Evolutionary conservation across 306 rosid species (phyloP).

Genomic region (Cyclanthera cordifolia): DNA sequence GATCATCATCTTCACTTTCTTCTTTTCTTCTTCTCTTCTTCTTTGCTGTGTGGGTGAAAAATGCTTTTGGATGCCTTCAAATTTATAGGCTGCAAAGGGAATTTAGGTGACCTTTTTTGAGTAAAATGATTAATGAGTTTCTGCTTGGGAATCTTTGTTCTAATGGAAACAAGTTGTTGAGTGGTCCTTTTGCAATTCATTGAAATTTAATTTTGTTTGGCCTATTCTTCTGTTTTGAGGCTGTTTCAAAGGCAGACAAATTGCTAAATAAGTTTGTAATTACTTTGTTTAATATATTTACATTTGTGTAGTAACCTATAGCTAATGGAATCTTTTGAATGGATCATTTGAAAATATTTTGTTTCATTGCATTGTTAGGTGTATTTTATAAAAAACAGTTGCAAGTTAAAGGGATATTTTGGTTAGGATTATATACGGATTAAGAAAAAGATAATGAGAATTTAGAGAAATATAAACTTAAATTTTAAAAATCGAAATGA

Average conservation of each 20-base stretch:
- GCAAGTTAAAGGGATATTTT: too few relatives aligned
- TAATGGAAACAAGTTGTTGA: neutral
- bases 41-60: neutral
- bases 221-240: neutral
- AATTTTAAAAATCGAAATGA: too few relatives aligned
- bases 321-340: too few relatives aligned
- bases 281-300: neutral
- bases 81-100: constrained; percentile 1
- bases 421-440: too few relatives aligned
- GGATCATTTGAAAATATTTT: neutral
- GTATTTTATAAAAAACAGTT: too few relatives aligned
- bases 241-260: neutral
- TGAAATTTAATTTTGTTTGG: neutral
- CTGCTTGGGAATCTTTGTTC: constrained; percentile 9
- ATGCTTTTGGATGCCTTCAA: neutral
- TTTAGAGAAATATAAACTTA: too few relatives aligned
- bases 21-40: neutral
- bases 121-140: neutral
- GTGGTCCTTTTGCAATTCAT: neutral
- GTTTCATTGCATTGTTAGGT: too few relatives aligned
- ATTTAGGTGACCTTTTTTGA: neutral
- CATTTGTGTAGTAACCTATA: too few relatives aligned
- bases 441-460: too few relatives aligned
- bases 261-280: neutral
- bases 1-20: neutral